Conservation (phyloP, 1,284 basidiomycete species). For the Moesziomyces antarcticus region DNA sequence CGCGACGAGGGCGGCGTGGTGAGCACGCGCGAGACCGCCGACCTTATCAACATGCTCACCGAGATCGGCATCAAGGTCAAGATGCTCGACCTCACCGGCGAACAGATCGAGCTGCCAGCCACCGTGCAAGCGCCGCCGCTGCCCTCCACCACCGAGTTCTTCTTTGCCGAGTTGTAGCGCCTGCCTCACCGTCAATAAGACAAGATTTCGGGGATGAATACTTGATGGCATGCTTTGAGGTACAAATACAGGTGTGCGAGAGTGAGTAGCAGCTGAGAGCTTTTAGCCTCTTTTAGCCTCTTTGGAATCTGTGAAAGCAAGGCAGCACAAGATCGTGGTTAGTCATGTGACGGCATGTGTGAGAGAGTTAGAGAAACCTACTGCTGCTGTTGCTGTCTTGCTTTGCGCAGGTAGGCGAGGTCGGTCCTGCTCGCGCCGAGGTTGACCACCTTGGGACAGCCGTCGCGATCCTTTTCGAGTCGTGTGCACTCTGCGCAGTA, state of each 20-base stretch:
- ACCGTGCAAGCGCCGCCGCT: conserved; percentile 46
- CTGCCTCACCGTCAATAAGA: neutral
- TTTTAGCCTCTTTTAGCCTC: conserved; percentile 14
- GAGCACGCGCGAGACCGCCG: conserved; percentile 60
- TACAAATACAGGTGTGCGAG: conserved; percentile 30
- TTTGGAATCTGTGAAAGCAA: conserved; percentile 26
- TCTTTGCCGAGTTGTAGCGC: conserved; percentile 60
- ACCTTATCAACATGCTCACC: conserved; percentile 73
- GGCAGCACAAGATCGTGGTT: neutral
- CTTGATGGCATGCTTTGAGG: conserved; percentile 9
- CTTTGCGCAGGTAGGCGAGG: conserved; percentile 58
- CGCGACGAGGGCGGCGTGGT: conserved; percentile 58
- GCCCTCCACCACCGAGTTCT: conserved; percentile 59
- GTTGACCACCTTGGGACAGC: conserved; percentile 98
- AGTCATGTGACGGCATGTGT: neutral
- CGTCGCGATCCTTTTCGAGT: conserved; percentile 96
- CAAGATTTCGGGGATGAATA: neutral
- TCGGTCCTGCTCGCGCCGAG: conserved; percentile 74
- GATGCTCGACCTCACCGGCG: conserved; percentile 72
- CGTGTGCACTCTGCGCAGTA: conserved; percentile 78
- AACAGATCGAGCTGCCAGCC: conserved; percentile 56
- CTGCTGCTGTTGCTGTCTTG: conserved; percentile 52
- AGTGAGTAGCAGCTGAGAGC: neutral
- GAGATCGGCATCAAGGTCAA: conserved; percentile 95
- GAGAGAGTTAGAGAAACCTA: conserved; percentile 17